phyloP scores from a whole-genome alignment of 139 green algal genomes.

The Pseudopediastrum boryanum region DNA sequence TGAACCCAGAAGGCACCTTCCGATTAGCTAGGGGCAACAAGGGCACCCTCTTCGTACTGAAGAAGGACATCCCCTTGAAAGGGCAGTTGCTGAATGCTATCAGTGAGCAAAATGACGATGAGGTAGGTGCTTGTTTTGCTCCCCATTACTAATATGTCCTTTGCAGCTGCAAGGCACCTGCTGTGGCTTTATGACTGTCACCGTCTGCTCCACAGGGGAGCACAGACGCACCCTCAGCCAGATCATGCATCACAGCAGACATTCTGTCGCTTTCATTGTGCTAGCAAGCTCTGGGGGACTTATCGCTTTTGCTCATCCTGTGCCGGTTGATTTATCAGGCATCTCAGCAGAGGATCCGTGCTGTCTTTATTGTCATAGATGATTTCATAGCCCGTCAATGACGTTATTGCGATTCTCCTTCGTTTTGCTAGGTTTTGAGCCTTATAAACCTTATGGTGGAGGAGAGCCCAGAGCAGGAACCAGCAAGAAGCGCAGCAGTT shows the following conservation, averaged over 20 bases:
- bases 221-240: too few relatives aligned
- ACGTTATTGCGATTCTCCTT: too few relatives aligned
- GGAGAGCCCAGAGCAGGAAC: slow-evolving; percentile 40
- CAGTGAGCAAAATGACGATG: slow-evolving; percentile 17
- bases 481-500: slow-evolving; percentile 48
- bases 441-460: slow-evolving; percentile 36
- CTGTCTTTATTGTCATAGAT: too few relatives aligned
- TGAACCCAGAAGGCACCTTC: slow-evolving; percentile 68
- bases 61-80: slow-evolving; percentile 56
- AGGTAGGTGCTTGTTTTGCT: slow-evolving; percentile 33
- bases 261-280: not conserved
- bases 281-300: slow-evolving; percentile 9
- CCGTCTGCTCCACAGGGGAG: too few relatives aligned
- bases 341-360: too few relatives aligned
- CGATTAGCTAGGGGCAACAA: slow-evolving; percentile 88
- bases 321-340: too few relatives aligned
- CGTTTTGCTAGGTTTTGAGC: slow-evolving; percentile 39
- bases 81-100: slow-evolving; percentile 57
- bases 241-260: too few relatives aligned
- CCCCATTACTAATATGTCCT: not conserved
- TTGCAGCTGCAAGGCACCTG: too few relatives aligned
- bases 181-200: too few relatives aligned
- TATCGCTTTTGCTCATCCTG: too few relatives aligned
- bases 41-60: slow-evolving; percentile 71
- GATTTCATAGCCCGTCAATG: too few relatives aligned